Conservation (phyloP, 2,329 filamentous ascomycete species). For the Neoascochyta sp. region DNA sequence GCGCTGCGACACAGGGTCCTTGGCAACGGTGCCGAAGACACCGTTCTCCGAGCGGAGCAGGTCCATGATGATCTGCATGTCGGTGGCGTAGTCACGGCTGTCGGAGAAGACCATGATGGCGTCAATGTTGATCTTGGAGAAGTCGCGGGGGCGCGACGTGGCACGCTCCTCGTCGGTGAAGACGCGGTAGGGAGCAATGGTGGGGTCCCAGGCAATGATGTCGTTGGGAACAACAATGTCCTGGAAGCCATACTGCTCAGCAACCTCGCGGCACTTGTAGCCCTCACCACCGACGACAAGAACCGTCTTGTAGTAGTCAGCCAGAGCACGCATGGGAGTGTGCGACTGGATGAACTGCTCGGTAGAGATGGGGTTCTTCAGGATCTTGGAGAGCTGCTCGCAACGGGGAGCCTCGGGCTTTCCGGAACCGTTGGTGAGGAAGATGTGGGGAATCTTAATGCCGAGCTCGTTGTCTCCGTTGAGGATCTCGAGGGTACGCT, state of each 20-base stretch:
- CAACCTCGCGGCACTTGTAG: constrained; percentile 69
- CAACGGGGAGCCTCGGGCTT: constrained; percentile 65
- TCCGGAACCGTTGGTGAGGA: constrained; percentile 71
- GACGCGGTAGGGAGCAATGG: constrained; percentile 64
- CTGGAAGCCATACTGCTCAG: constrained; percentile 70
- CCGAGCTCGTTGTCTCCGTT: constrained; percentile 74
- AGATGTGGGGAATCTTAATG: constrained; percentile 73
- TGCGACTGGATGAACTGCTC: constrained; percentile 76
- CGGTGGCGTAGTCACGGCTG: constrained; percentile 69
- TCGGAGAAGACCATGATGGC: constrained; percentile 74
- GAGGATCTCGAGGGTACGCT: constrained; percentile 64
- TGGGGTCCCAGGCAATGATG: constrained; percentile 65
- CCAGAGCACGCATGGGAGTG: constrained; percentile 71
- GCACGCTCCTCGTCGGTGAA: constrained; percentile 66
- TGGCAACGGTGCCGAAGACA: constrained; percentile 60
- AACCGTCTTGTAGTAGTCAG: constrained; percentile 74
- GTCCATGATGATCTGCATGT: constrained; percentile 74
- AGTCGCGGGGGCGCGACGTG: constrained; percentile 66
- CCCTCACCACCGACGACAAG: constrained; percentile 73
- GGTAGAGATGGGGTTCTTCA: constrained; percentile 61
- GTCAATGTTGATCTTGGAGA: constrained; percentile 67
- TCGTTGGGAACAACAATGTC: constrained; percentile 71
- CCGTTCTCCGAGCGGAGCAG: constrained; percentile 66
- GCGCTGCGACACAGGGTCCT: constrained; percentile 61
- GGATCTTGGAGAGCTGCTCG: constrained; percentile 64